phyloP scores from a whole-genome alignment of 164 flowering plant genomes.

The Dillenia turbinata region DNA sequence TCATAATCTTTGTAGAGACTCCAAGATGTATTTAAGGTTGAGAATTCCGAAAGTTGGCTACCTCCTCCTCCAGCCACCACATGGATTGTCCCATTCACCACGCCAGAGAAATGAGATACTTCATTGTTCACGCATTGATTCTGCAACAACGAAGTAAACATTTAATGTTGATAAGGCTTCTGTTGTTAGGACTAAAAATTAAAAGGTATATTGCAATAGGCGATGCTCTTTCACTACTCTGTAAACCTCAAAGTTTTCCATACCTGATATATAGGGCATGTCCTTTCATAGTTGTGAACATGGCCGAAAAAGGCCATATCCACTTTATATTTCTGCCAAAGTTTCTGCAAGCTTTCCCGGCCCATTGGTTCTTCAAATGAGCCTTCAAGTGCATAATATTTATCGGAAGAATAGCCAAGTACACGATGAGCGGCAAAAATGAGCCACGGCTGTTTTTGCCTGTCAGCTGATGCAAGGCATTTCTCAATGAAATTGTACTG shows the following conservation, averaged over 20 bases:
- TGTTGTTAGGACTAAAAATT: background rate
- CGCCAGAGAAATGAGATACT: constrained; percentile 54
- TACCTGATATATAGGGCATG: constrained; percentile 81
- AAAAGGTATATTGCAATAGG: background rate
- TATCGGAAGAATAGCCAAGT: constrained; percentile 69
- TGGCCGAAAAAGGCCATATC: constrained; percentile 87
- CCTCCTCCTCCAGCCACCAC: constrained; percentile 89
- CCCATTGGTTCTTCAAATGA: constrained; percentile 85
- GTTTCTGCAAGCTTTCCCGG: constrained; percentile 65
- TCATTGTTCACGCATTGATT: constrained; percentile 56
- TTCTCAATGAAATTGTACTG: constrained; percentile 69
- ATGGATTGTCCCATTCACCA: constrained; percentile 72
- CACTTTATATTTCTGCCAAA: constrained; percentile 87
- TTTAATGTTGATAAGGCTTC: too few species aligned
- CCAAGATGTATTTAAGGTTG: constrained; percentile 43
- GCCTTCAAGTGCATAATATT: constrained; percentile 51
- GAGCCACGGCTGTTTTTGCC: constrained; percentile 84
- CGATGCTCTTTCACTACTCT: background rate
- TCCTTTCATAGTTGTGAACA: constrained; percentile 87
- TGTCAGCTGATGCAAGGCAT: constrained; percentile 73
- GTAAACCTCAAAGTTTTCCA: background rate
- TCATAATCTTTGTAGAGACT: constrained; percentile 64
- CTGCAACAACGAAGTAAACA: constrained; percentile 30
- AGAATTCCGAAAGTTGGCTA: constrained; percentile 50
- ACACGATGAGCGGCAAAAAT: constrained; percentile 79